These are phyloP conservation scores for Arachis hypogaea DNA, from an alignment of 306 rosid species.

Conservation along the genomic window DNA sequence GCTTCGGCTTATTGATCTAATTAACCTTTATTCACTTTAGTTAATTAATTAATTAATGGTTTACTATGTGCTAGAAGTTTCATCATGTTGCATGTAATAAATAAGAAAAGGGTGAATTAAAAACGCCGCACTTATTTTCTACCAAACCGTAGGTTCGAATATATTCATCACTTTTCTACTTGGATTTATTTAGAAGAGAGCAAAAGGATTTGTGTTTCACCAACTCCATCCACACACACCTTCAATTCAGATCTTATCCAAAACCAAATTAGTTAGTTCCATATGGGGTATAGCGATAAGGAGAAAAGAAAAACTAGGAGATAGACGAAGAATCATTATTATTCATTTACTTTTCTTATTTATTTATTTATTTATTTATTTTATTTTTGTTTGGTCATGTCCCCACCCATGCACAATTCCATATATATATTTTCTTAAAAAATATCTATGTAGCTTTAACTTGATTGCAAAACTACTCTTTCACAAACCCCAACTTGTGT, in stretches of 20 bases:
- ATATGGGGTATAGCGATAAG: conserved; percentile 1
- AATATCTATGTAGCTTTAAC: conserved; percentile 30
- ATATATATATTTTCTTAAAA: background rate
- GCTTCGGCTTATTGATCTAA: conserved; percentile 27
- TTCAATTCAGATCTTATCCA: conserved; percentile 68
- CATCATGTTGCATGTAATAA: background rate
- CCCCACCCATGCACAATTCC: conserved; percentile 41
- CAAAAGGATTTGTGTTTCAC: conserved; percentile 70
- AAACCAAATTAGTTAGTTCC: conserved; percentile 25
- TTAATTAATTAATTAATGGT: conserved; percentile 1
- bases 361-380: background rate
- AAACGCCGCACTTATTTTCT: conserved; percentile 50
- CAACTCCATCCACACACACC: conserved; percentile 59
- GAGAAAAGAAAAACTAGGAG: conserved; percentile 17
- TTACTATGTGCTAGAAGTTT: conserved; percentile 13
- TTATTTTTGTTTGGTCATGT: conserved; percentile 3
- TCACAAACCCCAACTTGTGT: conserved; percentile 36
- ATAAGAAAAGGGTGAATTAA: background rate
- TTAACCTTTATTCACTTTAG: background rate
- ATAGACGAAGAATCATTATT: conserved; percentile 18
- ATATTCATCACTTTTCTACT: conserved; percentile 38
- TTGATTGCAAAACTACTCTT: conserved; percentile 40
- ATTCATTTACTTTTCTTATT: conserved; percentile 6
- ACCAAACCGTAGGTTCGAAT: conserved; percentile 46
- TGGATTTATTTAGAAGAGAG: conserved; percentile 37